phyloP scores from a whole-genome alignment of 1,284 basidiomycete genomes.

The Boletus subluridellus region DNA sequence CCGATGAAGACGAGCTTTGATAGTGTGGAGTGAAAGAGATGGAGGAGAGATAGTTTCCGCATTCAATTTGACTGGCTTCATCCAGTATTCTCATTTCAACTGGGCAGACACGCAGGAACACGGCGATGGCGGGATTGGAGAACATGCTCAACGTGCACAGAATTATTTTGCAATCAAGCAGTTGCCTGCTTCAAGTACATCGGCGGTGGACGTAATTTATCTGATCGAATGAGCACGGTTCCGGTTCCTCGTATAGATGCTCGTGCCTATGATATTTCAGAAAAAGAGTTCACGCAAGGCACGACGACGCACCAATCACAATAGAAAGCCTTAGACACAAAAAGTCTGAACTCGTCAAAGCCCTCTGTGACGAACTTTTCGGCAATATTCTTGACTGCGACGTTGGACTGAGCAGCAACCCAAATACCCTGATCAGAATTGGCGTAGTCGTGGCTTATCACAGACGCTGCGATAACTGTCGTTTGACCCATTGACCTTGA shows the following conservation, averaged over 20 bases:
- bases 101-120: slow-evolving; percentile 41
- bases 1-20: slow-evolving; percentile 70
- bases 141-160: slow-evolving; percentile 53
- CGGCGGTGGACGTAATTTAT: slow-evolving; percentile 36
- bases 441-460: slow-evolving; percentile 37
- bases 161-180: slow-evolving; percentile 51
- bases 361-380: slow-evolving; percentile 40
- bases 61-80: slow-evolving; percentile 65
- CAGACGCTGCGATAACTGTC: slow-evolving; percentile 44
- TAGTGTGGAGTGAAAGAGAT: slow-evolving; percentile 42
- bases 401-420: slow-evolving; percentile 68
- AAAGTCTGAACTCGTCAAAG: slow-evolving; percentile 39
- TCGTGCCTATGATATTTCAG: slow-evolving; percentile 56
- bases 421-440: slow-evolving; percentile 43
- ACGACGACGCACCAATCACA: slow-evolving; percentile 51
- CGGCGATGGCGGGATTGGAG: slow-evolving; percentile 31
- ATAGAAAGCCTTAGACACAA: slow-evolving; percentile 46
- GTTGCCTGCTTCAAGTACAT: slow-evolving; percentile 14
- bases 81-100: slow-evolving; percentile 54
- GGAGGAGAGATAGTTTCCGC: slow-evolving; percentile 58
- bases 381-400: slow-evolving; percentile 56
- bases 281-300: not conserved
- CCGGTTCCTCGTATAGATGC: slow-evolving; percentile 54
- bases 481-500: slow-evolving; percentile 50
- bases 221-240: slow-evolving; percentile 50